Evolutionary conservation across 305 asterid species (phyloP), one percentile per base, ranked within the genome.

Genomic region (Nicotiana rustica): DNA sequence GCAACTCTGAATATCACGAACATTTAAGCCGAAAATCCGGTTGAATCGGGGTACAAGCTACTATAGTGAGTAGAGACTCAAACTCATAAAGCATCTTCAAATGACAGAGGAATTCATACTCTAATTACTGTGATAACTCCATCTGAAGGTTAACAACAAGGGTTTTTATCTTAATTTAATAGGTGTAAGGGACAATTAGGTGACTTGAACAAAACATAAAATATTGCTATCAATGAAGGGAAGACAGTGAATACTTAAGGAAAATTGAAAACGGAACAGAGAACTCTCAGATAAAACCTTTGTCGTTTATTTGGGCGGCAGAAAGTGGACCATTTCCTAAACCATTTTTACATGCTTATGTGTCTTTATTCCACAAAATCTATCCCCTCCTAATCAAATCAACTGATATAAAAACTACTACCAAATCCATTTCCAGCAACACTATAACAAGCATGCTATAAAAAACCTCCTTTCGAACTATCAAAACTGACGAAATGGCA

Each of bases 131-230:
- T 47, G 59, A 7, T 59, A 12, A 12, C 25, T 73, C 80, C 56
- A 41, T 61, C 66, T 52, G 75, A 38, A 33, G 38, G 70, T 67
- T 62, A 18, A 78, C 83, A 82, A 67, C 81, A 52, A 57, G 49
- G 17, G 19, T 52, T 75, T 52, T 75, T 17, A 75, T 75, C 80
- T 75, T 52, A 75, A 52, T 41, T 49, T 75, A 15, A 29, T 14
- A 75, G 44, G 29, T 35, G 38, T 38, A 35, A 13, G 33, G 44
- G 71, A 73, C 59, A 68, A 19, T 14, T 56, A 47, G 29, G 13
- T 10, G 71, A 81, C 59, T 69, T 41, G 31, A 69, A 81, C 67
- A 81, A 75, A 35, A 17, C 71, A 29, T 57, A 44, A 19, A 49
- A 36, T 70, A 3, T 44, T 49, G 41, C 62, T 73, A 21, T 25